A percentile compares a stretch with the other conserved stretches of the same genome.
Evolutionary conservation across 371 early-diverging fungal species (phyloP).

Genomic region (Saksenaea oblongispora): DNA sequence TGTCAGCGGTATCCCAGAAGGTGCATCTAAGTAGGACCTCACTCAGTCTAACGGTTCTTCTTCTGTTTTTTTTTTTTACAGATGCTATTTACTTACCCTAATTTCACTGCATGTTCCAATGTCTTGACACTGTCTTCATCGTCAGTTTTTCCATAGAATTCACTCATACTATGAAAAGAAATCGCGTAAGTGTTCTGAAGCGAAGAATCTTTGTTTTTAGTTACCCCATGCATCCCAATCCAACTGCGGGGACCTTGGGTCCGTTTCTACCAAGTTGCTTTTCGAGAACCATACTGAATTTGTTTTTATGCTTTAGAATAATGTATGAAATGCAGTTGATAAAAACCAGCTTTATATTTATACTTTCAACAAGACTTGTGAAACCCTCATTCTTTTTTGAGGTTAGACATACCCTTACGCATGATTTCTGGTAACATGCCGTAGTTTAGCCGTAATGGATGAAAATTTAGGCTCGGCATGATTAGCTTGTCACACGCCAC

Average conservation of each 20-base stretch:
- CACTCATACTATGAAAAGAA: slow-evolving; percentile 15
- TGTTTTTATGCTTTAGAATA: background rate
- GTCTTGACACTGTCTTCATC: slow-evolving; percentile 33
- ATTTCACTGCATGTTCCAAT: slow-evolving; percentile 30
- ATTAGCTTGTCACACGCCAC: too few species aligned
- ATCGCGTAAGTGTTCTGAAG: background rate
- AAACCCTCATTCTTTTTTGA: background rate
- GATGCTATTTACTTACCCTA: slow-evolving; percentile 15
- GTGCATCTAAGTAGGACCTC: too few species aligned
- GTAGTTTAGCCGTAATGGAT: too few species aligned
- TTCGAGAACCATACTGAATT: background rate
- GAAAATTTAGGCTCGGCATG: too few species aligned
- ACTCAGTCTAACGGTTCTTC: too few species aligned
- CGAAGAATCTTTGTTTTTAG: background rate
- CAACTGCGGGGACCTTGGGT: slow-evolving; percentile 10
- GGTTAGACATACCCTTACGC: too few species aligned
- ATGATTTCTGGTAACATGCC: too few species aligned
- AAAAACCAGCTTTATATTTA: background rate
- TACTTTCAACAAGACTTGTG: background rate
- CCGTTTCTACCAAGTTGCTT: slow-evolving; percentile 7
- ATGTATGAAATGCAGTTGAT: background rate
- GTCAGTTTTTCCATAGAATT: slow-evolving; percentile 19
- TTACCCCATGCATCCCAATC: slow-evolving; percentile 23
- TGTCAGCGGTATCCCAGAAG: slow-evolving; percentile 34
- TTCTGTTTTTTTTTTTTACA: too few species aligned